phyloP scores from a whole-genome alignment of 176 grass and related monocot genomes.

The Avena atlantica region DNA sequence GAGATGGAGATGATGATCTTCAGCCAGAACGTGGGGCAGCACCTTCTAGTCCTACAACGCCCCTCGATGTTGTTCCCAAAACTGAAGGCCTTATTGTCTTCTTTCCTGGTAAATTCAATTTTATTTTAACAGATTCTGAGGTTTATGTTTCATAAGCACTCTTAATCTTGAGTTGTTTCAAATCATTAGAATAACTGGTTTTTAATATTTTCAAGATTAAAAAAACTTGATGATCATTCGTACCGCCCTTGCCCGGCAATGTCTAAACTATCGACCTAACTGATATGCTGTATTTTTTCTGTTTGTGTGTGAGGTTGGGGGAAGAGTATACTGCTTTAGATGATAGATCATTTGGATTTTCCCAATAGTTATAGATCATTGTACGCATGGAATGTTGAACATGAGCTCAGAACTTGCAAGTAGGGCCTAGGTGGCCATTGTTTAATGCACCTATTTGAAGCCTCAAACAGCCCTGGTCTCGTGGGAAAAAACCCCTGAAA shows the following conservation, averaged over 20 bases:
- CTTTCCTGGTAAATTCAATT: background rate
- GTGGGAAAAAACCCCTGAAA: background rate
- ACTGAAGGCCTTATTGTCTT: constrained; percentile 8
- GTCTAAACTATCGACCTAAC: background rate
- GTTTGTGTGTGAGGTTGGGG: constrained; percentile 5
- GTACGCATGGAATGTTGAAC: background rate
- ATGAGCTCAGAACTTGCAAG: background rate
- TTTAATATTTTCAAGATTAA: background rate
- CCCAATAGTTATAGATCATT: constrained; percentile 4
- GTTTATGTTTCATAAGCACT: constrained; percentile 13
- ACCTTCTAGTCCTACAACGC: constrained; percentile 4
- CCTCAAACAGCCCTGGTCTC: background rate
- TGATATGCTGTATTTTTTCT: background rate
- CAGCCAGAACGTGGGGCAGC: constrained; percentile 10
- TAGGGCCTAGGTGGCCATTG: constrained; percentile 6
- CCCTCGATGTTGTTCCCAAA: background rate
- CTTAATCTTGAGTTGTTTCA: constrained; percentile 5
- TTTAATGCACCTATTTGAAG: background rate
- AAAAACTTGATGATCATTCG: background rate
- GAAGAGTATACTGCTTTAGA: background rate
- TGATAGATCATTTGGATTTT: constrained; percentile 16
- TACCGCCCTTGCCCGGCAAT: background rate
- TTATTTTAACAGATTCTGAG: constrained; percentile 4
- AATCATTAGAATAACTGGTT: background rate
- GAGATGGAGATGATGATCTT: background rate